These are phyloP conservation scores for Typha latifolia DNA, from an alignment of 176 grass and related monocot genomes.

Conservation along the genomic window DNA sequence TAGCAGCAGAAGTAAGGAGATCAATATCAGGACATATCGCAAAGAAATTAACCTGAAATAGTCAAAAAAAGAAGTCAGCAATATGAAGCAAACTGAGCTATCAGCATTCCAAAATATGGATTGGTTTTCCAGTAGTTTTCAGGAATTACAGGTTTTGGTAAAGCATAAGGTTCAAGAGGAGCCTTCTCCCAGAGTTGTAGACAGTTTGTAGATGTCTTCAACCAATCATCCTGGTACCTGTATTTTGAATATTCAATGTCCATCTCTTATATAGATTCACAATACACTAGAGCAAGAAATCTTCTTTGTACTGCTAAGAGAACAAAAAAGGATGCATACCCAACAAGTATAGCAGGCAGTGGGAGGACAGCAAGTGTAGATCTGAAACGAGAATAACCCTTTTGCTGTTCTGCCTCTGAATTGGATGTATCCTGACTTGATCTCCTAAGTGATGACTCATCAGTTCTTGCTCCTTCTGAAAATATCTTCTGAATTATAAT, in stretches of 20 bases:
- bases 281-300: constrained; percentile 2
- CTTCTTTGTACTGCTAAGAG: background rate
- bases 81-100: constrained; percentile 8
- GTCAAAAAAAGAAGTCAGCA: background rate
- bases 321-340: constrained; percentile 28
- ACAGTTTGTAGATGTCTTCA: constrained; percentile 65
- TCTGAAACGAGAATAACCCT: constrained; percentile 55
- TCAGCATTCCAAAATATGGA: background rate
- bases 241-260: constrained; percentile 27
- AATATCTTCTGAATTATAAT: constrained; percentile 28
- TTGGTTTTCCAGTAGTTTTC: constrained; percentile 6
- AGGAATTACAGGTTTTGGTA: constrained; percentile 67
- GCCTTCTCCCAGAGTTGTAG: constrained; percentile 88
- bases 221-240: constrained; percentile 99
- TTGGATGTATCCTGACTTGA: constrained; percentile 42
- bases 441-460: constrained; percentile 44
- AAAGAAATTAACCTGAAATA: constrained; percentile 75
- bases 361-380: constrained; percentile 65
- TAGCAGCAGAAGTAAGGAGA: constrained; percentile 61
- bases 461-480: constrained; percentile 37
- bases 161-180: constrained; percentile 96
- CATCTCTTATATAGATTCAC: constrained; percentile 18
- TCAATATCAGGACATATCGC: constrained; percentile 91
- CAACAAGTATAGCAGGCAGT: constrained; percentile 79
- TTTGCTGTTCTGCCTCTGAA: constrained; percentile 64